phyloP scores from a whole-genome alignment of 208 protist species.

The Phytomonas francai region DNA sequence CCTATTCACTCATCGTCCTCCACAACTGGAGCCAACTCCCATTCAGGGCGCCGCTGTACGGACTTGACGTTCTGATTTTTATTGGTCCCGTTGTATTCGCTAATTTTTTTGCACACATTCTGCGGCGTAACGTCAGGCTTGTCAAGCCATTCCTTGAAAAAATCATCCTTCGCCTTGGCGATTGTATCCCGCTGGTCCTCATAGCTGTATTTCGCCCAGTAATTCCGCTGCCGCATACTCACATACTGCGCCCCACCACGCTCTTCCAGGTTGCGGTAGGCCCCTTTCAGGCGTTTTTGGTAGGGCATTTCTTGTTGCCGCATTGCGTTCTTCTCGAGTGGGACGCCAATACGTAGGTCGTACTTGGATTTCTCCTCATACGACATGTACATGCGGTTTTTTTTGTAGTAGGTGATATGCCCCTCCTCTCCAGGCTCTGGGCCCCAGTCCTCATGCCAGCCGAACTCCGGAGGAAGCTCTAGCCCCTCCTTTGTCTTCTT shows the following conservation, averaged over 20 bases:
- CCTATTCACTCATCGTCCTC: slow-evolving; percentile 35
- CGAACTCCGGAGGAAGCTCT: slow-evolving; percentile 68
- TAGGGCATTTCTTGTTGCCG: slow-evolving; percentile 85
- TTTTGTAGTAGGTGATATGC: slow-evolving; percentile 83
- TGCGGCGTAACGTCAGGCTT: slow-evolving; percentile 78
- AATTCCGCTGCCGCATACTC: slow-evolving; percentile 57
- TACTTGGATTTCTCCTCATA: slow-evolving; percentile 84
- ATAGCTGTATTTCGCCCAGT: slow-evolving; percentile 79
- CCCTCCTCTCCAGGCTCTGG: slow-evolving; percentile 81
- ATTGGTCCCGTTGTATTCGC: slow-evolving; percentile 84
- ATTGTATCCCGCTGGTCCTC: slow-evolving; percentile 83
- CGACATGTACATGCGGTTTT: slow-evolving; percentile 88
- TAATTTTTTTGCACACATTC: slow-evolving; percentile 83
- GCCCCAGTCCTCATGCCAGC: slow-evolving; percentile 85
- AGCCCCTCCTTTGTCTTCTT: slow-evolving; percentile 59
- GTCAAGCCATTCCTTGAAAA: slow-evolving; percentile 81
- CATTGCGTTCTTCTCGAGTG: slow-evolving; percentile 81
- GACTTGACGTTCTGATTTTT: slow-evolving; percentile 71
- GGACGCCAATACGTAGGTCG: slow-evolving; percentile 67
- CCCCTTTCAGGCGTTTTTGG: slow-evolving; percentile 76
- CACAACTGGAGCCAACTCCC: slow-evolving; percentile 68
- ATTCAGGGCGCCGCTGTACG: slow-evolving; percentile 75
- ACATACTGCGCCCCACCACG: slow-evolving; percentile 56
- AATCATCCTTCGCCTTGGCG: slow-evolving; percentile 74
- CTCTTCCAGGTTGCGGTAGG: slow-evolving; percentile 77